Conservation (phyloP, 2,329 filamentous ascomycete species). For the Fusarium robinianum region DNA sequence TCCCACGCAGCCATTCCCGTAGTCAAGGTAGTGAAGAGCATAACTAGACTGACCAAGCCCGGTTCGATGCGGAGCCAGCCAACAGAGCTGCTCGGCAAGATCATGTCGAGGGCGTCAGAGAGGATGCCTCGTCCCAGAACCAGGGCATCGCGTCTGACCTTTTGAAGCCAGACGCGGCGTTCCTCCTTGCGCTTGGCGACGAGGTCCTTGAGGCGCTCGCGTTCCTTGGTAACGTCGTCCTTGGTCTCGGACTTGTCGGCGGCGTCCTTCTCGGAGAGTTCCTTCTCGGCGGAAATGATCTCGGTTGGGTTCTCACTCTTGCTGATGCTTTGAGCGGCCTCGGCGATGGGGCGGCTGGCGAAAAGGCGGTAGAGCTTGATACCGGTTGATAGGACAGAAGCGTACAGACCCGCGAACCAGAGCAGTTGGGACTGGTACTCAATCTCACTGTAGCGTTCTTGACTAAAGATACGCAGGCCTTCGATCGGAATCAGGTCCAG, state of each 20-base stretch:
- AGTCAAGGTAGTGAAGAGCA: conserved; percentile 65
- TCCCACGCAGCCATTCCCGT: conserved; percentile 67
- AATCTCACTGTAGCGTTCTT: conserved; percentile 51
- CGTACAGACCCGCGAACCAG: conserved; percentile 68
- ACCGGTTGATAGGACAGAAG: conserved; percentile 51
- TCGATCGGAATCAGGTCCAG: conserved; percentile 54
- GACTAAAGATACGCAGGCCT: conserved; percentile 57
- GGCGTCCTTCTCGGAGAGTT: conserved; percentile 17
- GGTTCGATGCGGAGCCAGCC: conserved; percentile 62
- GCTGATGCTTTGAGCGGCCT: conserved; percentile 37
- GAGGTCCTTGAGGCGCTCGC: conserved; percentile 42
- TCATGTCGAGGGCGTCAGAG: conserved; percentile 64
- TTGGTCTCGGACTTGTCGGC: conserved; percentile 15
- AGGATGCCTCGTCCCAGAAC: conserved; percentile 54
- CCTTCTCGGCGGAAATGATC: conserved; percentile 22
- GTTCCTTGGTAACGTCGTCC: conserved; percentile 36
- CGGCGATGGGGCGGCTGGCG: conserved; percentile 43
- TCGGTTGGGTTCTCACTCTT: conserved; percentile 30
- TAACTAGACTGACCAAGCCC: conserved; percentile 59
- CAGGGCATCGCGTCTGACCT: conserved; percentile 38
- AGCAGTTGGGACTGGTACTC: conserved; percentile 67
- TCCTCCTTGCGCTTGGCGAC: conserved; percentile 42
- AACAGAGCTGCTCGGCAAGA: conserved; percentile 62
- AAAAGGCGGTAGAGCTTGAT: conserved; percentile 48
- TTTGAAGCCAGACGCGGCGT: conserved; percentile 37